Evolutionary conservation across 75 land plant species (phyloP), one percentile per base, ranked within the genome.

Genomic region (Pinus tabuliformis): DNA sequence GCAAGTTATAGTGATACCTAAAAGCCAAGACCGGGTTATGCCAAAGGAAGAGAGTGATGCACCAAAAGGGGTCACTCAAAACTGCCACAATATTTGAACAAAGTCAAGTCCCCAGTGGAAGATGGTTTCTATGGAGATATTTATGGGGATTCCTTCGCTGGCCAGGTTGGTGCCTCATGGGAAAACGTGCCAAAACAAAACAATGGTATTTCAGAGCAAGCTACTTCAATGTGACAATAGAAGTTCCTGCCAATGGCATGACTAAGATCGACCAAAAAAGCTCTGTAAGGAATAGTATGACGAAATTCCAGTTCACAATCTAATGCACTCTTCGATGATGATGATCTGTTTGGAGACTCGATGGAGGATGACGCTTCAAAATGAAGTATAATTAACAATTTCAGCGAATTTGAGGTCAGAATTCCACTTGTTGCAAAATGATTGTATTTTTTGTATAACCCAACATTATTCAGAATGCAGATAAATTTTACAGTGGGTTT

Each of bases 51-150:
- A 30, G 30, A 30, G 1, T 30, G 30, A 30, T 30, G 30, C 30
- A 30, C 30, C 30, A 30, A 30, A 30, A 30, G 30, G 30, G 30
- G 30, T 30, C 30, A 30, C 30, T 30, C 0, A 30, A 30, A 30
- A 1, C 1, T 30, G 1, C 30, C 0, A 30, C 30, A 30, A 30
- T 30, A 30, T 30, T 30, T 30, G 30, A 30, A 30, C 0, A 30
- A 30, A 30, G 0, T 30, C 30, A 1, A 30, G 30, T 30, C 30
- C 30, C 30, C 1, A 30, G 30, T 1, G 30, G 1, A 30, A 30
- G 68, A 84, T 79, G 93, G 94, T 2, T 82, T 95, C 16, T 92
- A 91, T 81, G 98, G 86, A 82, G 95, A 92, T 74, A 72, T 96
- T 16, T 96, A 89, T 90, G 99, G 91, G 18, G 96, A 95, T 76